A percentile compares a stretch with the other conserved stretches of the same genome.
Conservation (phyloP, 805 yeast genomes). For the Ogataea glucozyma region DNA sequence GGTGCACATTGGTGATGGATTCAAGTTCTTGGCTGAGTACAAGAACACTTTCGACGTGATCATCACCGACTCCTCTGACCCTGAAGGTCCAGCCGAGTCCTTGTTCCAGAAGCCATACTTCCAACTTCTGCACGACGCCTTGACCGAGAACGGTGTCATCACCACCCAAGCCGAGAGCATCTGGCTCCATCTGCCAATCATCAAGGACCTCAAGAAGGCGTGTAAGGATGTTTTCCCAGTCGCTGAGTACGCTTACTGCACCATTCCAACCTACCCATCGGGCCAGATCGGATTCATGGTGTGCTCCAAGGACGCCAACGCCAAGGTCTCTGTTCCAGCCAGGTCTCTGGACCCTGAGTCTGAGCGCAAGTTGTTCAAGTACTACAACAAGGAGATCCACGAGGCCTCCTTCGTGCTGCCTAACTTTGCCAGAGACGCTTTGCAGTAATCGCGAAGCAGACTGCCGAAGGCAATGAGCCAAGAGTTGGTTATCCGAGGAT, state of each 20-base stretch:
- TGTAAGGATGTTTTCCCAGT: conserved; percentile 86
- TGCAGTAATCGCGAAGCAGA: conserved; percentile 13
- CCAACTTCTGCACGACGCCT: conserved; percentile 78
- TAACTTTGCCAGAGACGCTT: conserved; percentile 70
- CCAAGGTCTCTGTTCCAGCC: conserved; percentile 66
- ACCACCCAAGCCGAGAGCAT: conserved; percentile 95
- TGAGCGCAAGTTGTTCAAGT: conserved; percentile 67
- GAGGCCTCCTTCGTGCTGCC: conserved; percentile 89
- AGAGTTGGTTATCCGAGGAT: too few relatives aligned
- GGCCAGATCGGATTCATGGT: conserved; percentile 99
- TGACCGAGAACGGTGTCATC: conserved; percentile 87
- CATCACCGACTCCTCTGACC: conserved; percentile 96
- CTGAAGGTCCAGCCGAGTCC: conserved; percentile 97
- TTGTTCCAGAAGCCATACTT: conserved; percentile 93
- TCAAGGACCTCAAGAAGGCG: conserved; percentile 77
- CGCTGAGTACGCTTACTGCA: conserved; percentile 86
- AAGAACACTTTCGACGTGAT: conserved; percentile 89
- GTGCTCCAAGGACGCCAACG: conserved; percentile 72
- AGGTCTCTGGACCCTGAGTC: conserved; percentile 63
- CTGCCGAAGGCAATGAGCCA: background rate
- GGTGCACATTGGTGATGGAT: conserved; percentile 96
- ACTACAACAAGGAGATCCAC: conserved; percentile 84
- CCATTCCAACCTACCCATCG: conserved; percentile 95
- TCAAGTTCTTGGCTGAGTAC: conserved; percentile 84
- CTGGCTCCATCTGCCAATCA: conserved; percentile 87